phyloP scores from a whole-genome alignment of 306 rosid species.

The Leucaena leucocephala region DNA sequence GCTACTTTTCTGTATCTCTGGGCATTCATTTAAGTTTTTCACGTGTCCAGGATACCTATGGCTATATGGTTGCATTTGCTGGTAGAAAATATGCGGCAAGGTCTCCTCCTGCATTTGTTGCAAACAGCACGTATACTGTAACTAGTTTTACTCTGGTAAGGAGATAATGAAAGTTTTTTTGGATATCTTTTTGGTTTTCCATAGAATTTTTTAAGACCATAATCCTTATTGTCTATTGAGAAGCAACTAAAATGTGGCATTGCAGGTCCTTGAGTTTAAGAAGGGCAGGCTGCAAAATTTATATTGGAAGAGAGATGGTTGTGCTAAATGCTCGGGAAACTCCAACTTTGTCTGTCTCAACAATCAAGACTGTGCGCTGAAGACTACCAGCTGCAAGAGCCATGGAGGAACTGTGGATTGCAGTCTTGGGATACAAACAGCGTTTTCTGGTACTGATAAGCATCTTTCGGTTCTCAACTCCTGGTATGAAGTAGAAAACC shows the following conservation, averaged over 20 bases:
- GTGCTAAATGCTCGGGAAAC: constrained; percentile 62
- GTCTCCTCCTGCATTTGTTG: constrained; percentile 62
- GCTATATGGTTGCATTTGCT: constrained; percentile 89
- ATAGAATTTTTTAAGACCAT: constrained; percentile 18
- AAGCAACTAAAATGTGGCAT: constrained; percentile 23
- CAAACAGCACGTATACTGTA: constrained; percentile 53
- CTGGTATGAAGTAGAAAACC: constrained; percentile 94
- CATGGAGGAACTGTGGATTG: constrained; percentile 80
- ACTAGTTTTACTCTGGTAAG: constrained; percentile 96
- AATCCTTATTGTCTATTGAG: neutral
- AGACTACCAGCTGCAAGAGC: constrained; percentile 64
- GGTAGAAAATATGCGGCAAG: constrained; percentile 74
- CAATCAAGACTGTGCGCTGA: constrained; percentile 81
- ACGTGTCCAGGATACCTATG: constrained; percentile 57
- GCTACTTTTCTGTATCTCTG: neutral
- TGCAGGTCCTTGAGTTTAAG: constrained; percentile 81
- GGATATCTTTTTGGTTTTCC: neutral
- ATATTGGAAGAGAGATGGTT: constrained; percentile 89
- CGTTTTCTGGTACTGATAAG: constrained; percentile 94
- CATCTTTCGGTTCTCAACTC: constrained; percentile 85
- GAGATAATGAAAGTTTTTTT: neutral
- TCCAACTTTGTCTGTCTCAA: constrained; percentile 74
- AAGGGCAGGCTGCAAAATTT: constrained; percentile 89
- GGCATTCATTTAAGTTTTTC: constrained; percentile 26
- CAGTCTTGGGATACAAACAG: constrained; percentile 83